Conservation (phyloP, 805 yeast genomes). For the Cyberlindnera veronae region DNA sequence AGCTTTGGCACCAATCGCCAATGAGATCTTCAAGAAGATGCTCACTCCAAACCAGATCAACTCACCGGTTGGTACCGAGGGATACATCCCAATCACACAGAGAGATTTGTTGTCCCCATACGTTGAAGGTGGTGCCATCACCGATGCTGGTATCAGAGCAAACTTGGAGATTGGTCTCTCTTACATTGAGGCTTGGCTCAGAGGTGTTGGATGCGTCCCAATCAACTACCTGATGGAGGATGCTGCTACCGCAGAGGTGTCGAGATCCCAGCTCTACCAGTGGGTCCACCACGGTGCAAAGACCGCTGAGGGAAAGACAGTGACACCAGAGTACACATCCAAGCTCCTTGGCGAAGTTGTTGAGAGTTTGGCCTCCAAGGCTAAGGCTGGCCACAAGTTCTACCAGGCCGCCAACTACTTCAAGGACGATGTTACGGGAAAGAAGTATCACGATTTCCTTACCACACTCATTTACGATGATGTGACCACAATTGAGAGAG, state of each 20-base stretch:
- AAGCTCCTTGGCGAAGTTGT: slow-evolving; percentile 60
- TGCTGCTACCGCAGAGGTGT: slow-evolving; percentile 87
- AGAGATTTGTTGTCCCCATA: slow-evolving; percentile 42
- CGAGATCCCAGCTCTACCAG: slow-evolving; percentile 77
- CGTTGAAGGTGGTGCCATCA: slow-evolving; percentile 59
- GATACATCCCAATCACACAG: slow-evolving; percentile 36
- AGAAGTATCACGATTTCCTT: slow-evolving; percentile 71
- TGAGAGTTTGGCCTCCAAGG: slow-evolving; percentile 43
- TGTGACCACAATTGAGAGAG: slow-evolving; percentile 45
- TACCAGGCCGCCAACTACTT: slow-evolving; percentile 66
- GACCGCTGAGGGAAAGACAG: slow-evolving; percentile 52
- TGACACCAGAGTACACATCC: slow-evolving; percentile 58
- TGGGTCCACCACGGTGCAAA: slow-evolving; percentile 74
- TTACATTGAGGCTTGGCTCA: slow-evolving; percentile 84
- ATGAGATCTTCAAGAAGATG: slow-evolving; percentile 71
- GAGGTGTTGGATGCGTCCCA: slow-evolving; percentile 83
- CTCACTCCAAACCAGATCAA: slow-evolving; percentile 77
- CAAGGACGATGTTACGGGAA: slow-evolving; percentile 69
- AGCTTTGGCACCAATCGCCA: slow-evolving; percentile 70
- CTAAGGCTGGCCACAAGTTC: slow-evolving; percentile 63
- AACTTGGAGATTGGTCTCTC: slow-evolving; percentile 73
- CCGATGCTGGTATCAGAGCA: slow-evolving; percentile 65
- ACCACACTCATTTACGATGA: slow-evolving; percentile 76
- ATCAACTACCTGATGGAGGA: slow-evolving; percentile 85
- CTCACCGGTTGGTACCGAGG: slow-evolving; percentile 29